Conservation (phyloP, 805 yeast species). For the Zygosaccharomyces gambellarensis region DNA sequence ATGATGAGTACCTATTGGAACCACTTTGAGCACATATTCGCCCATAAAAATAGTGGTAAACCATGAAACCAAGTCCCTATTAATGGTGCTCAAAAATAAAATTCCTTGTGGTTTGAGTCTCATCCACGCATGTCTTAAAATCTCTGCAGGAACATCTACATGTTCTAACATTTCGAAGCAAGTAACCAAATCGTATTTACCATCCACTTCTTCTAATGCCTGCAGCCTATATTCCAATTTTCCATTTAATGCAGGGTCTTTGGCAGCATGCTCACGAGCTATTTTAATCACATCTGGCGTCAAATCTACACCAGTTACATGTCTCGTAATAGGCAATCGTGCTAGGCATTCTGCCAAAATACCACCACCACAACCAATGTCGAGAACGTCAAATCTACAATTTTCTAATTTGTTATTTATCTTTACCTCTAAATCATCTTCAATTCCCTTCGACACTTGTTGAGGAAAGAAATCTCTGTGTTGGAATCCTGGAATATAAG, state of each 20-base stretch:
- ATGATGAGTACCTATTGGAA: slow-evolving; percentile 91
- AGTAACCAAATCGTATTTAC: slow-evolving; percentile 69
- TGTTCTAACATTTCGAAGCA: slow-evolving; percentile 95
- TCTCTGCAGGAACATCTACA: slow-evolving; percentile 76
- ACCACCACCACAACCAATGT: slow-evolving; percentile 99
- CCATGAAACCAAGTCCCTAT: slow-evolving; percentile 82
- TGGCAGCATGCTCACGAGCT: slow-evolving; percentile 61
- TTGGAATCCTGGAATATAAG: slow-evolving; percentile 76
- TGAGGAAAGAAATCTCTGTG: slow-evolving; percentile 56
- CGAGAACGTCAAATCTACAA: slow-evolving; percentile 53
- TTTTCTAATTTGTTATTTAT: slow-evolving; percentile 26
- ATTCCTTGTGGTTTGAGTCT: slow-evolving; percentile 69
- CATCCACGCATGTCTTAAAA: slow-evolving; percentile 61
- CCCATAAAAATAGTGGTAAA: slow-evolving; percentile 90
- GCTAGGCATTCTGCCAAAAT: slow-evolving; percentile 83
- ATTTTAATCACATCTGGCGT: slow-evolving; percentile 77
- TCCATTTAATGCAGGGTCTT: slow-evolving; percentile 57
- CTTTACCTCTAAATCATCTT: slow-evolving; percentile 46
- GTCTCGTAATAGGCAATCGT: slow-evolving; percentile 54
- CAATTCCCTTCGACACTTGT: slow-evolving; percentile 47
- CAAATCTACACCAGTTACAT: slow-evolving; percentile 80
- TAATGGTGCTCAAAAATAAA: slow-evolving; percentile 84
- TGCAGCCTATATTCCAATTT: slow-evolving; percentile 57
- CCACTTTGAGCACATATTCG: slow-evolving; percentile 72
- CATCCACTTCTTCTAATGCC: slow-evolving; percentile 55